phyloP scores from a whole-genome alignment of 208 protist genomes.

The Tritrichomonas foetus region DNA sequence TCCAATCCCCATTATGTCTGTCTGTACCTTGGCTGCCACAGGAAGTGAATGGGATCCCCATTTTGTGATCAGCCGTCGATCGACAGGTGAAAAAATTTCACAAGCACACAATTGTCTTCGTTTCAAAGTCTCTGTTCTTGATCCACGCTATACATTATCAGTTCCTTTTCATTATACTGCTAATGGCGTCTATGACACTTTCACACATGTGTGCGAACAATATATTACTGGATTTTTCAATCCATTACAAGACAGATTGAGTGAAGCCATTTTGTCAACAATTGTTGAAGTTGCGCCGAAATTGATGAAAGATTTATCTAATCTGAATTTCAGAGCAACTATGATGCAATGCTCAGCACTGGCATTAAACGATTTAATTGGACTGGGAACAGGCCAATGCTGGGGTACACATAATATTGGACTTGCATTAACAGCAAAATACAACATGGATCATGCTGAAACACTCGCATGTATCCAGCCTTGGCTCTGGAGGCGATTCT shows the following conservation, averaged over 20 bases:
- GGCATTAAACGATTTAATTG: background rate
- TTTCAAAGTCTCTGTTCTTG: constrained; percentile 1
- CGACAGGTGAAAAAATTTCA: background rate
- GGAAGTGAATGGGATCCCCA: background rate
- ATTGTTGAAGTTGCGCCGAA: background rate
- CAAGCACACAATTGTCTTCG: no score
- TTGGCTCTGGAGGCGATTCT: background rate
- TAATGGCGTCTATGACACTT: background rate
- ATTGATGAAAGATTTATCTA: background rate
- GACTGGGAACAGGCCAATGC: background rate
- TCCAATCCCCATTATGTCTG: background rate
- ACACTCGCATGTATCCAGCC: background rate
- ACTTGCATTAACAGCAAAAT: background rate
- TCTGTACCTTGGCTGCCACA: background rate
- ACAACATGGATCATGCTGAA: background rate
- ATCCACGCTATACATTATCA: constrained; percentile 1
- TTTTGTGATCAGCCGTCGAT: background rate
- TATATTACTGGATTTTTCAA: background rate
- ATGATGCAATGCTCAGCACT: background rate
- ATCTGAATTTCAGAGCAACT: background rate
- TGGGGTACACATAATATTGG: background rate
- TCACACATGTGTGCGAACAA: background rate
- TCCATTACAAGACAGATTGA: background rate
- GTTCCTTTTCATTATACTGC: background rate
- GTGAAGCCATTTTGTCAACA: background rate